These are phyloP conservation scores for Hypericum androsaemum DNA, from an alignment of 345 rosid species.

Conservation along the genomic window DNA sequence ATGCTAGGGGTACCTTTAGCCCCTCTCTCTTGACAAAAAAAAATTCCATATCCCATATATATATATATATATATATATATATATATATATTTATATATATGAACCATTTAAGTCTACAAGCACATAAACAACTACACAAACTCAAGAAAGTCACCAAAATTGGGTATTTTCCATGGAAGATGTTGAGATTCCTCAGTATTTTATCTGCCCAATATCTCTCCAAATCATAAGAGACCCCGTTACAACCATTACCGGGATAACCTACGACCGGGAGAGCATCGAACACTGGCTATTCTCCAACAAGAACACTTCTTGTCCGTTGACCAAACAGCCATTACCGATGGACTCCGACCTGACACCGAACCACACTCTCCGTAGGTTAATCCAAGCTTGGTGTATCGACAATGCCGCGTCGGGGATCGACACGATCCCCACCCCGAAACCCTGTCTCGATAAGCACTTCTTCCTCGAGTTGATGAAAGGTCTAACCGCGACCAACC, in stretches of 20 bases:
- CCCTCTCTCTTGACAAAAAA: no score
- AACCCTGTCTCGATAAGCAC: constrained; percentile 29
- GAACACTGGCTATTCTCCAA: constrained; percentile 51
- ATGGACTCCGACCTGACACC: constrained; percentile 58
- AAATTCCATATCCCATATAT: no score
- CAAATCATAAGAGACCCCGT: constrained; percentile 88
- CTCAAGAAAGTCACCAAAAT: no score
- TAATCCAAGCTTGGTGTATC: constrained; percentile 59
- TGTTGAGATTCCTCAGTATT: constrained; percentile 53
- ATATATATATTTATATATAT: no score
- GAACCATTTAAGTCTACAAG: no score
- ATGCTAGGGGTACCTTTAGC: no score
- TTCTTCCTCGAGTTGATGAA: constrained; percentile 30
- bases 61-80: no score
- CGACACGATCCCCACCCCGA: constrained; percentile 48
- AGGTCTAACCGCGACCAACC: constrained; percentile 12
- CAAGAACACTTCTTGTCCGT: constrained; percentile 37
- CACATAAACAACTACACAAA: no score
- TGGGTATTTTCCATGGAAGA: constrained; percentile 16
- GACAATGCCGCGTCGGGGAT: constrained; percentile 43
- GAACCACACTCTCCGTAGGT: constrained; percentile 61
- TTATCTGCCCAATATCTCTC: constrained; percentile 70
- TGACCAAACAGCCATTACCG: constrained; percentile 53
- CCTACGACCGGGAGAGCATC: constrained; percentile 75
- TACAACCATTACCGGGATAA: constrained; percentile 59